These are phyloP conservation scores for Backusella tuberculispora DNA, from an alignment of 192 early-diverging fungal genomes.

Conservation along the genomic window DNA sequence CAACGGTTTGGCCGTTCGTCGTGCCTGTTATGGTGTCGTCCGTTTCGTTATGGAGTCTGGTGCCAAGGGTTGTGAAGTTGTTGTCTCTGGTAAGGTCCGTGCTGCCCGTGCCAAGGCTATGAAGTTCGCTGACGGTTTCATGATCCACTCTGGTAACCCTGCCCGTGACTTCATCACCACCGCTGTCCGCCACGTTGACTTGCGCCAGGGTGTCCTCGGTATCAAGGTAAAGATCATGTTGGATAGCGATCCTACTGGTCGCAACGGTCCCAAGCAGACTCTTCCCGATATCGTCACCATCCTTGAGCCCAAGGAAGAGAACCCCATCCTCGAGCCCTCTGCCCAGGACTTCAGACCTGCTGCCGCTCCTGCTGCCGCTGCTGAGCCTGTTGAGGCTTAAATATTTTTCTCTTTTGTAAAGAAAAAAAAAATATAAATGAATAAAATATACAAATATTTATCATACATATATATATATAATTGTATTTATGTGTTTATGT, in stretches of 20 bases:
- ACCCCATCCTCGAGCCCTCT: slow-evolving; percentile 65
- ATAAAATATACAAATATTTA: too few species aligned
- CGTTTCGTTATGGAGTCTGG: slow-evolving; percentile 99
- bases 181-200: slow-evolving; percentile 95
- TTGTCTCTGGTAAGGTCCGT: slow-evolving; percentile 99
- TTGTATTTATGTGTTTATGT: too few species aligned
- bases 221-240: slow-evolving; percentile 99
- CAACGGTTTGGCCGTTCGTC: slow-evolving; percentile 94
- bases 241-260: slow-evolving; percentile 91
- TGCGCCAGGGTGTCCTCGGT: slow-evolving; percentile 98
- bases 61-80: slow-evolving; percentile 99
- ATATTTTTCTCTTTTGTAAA: slow-evolving; percentile 5
- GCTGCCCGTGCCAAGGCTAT: slow-evolving; percentile 99
- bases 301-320: slow-evolving; percentile 90
- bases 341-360: slow-evolving; percentile 60
- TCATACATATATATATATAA: too few species aligned
- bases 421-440: slow-evolving; percentile 6
- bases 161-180: slow-evolving; percentile 94
- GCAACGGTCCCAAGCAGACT: slow-evolving; percentile 90
- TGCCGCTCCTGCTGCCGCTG: slow-evolving; percentile 25
- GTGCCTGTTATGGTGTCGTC: slow-evolving; percentile 98
- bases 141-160: slow-evolving; percentile 99
- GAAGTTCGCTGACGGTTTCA: slow-evolving; percentile 99
- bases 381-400: slow-evolving; percentile 34
- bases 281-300: slow-evolving; percentile 97